Percentiles rank a stretch among this genome's conserved stretches.
Conservation (phyloP, 2,329 filamentous ascomycete genomes). For the Pleomassaria siparia region DNA sequence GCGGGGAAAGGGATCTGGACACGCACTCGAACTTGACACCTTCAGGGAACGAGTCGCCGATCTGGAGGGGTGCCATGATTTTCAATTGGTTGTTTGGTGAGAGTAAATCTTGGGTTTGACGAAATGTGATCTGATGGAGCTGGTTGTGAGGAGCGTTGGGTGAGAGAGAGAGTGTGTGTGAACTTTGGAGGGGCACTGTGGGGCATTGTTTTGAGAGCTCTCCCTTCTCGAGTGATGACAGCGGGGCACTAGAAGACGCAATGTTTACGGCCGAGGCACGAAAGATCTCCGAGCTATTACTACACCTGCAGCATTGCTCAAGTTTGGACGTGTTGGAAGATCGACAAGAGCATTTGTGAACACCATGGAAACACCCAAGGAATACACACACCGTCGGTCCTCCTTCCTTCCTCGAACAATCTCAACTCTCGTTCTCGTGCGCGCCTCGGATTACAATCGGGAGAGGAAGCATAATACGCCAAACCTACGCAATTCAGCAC, state of each 20-base stretch:
- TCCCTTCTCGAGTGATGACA: background rate
- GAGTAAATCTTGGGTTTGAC: no score
- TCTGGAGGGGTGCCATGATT: slow-evolving; percentile 68
- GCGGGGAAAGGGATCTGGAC: background rate
- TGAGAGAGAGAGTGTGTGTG: background rate
- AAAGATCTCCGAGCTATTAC: background rate
- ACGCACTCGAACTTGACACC: slow-evolving; percentile 74
- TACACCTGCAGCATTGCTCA: background rate
- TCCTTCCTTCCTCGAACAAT: background rate
- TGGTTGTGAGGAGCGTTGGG: background rate
- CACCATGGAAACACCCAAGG: background rate
- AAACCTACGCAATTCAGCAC: background rate
- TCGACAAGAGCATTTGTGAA: background rate
- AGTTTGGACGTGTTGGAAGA: no score
- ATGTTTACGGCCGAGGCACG: background rate
- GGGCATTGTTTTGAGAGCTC: background rate
- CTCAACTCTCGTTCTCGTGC: background rate
- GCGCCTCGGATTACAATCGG: slow-evolving; percentile 1
- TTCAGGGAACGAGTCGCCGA: slow-evolving; percentile 80
- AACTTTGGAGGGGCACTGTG: background rate
- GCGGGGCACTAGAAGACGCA: slow-evolving; percentile 2
- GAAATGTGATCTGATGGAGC: background rate
- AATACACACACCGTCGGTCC: no score
- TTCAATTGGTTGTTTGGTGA: background rate
- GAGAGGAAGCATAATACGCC: background rate